phyloP scores from a whole-genome alignment of 352 stramenopile genomes.

The Globisporangium echinulatum region DNA sequence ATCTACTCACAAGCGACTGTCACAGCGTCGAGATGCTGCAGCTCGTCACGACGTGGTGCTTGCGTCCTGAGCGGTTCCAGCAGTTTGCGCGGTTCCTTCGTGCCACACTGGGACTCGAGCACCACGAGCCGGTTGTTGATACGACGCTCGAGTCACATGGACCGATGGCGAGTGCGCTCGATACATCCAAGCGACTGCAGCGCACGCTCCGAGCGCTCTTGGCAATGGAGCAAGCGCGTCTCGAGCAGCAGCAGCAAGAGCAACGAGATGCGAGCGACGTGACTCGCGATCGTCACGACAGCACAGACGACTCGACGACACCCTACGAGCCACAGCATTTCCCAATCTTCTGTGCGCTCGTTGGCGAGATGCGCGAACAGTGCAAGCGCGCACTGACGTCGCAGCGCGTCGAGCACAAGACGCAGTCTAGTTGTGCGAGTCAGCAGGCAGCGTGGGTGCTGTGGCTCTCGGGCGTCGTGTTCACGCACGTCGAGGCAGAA shows the following conservation, averaged over 20 bases:
- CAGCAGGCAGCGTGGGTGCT: slow-evolving; percentile 19
- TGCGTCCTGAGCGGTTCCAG: slow-evolving; percentile 7
- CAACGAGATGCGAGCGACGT: too few species aligned
- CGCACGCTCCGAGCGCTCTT: slow-evolving; percentile 2
- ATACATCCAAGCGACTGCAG: neutral
- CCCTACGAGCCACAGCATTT: neutral
- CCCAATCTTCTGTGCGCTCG: slow-evolving; percentile 23
- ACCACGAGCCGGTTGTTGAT: slow-evolving; percentile 11
- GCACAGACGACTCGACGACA: too few species aligned
- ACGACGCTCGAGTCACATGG: neutral
- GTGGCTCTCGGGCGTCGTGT: slow-evolving; percentile 26
- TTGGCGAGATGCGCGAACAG: slow-evolving; percentile 15
- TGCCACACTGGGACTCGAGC: slow-evolving; percentile 19
- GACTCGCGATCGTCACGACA: too few species aligned
- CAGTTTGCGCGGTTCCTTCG: slow-evolving; percentile 22
- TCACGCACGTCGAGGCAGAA: slow-evolving; percentile 2
- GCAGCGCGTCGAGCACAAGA: neutral
- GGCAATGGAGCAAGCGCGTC: neutral
- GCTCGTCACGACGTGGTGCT: slow-evolving; percentile 17
- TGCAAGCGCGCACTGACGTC: neutral
- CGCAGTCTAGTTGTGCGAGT: neutral
- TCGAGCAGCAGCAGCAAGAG: too few species aligned
- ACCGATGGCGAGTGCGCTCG: neutral
- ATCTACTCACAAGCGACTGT: slow-evolving; percentile 14
- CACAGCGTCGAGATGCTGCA: slow-evolving; percentile 5